These are phyloP conservation scores for Wickerhamiella azymoides DNA, from an alignment of 805 yeast species.

Conservation along the genomic window DNA sequence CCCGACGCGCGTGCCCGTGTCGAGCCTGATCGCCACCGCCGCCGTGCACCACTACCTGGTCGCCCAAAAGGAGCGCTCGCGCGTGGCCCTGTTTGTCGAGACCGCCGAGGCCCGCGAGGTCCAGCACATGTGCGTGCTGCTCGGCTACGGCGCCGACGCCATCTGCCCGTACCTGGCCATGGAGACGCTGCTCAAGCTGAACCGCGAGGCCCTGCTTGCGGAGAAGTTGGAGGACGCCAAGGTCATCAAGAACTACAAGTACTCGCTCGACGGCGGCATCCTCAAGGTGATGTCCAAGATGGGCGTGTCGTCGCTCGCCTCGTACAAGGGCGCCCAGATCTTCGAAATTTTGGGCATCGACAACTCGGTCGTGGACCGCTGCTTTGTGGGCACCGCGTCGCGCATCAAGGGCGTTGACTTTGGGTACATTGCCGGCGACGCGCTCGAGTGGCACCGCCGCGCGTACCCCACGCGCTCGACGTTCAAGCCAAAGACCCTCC, in stretches of 20 bases:
- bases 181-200: constrained; percentile 77
- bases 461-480: constrained; percentile 75
- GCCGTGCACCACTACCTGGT: constrained; percentile 95
- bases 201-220: constrained; percentile 50
- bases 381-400: constrained; percentile 95
- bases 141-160: constrained; percentile 97
- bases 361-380: constrained; percentile 84
- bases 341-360: constrained; percentile 95
- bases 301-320: constrained; percentile 97
- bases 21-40: constrained; percentile 86
- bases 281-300: constrained; percentile 96
- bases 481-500: constrained; percentile 56
- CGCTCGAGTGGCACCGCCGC: constrained; percentile 81
- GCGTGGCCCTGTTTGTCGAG: constrained; percentile 82
- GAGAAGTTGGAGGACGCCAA: constrained; percentile 40
- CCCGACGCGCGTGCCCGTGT: constrained; percentile 57
- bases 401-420: constrained; percentile 92
- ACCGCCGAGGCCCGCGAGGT: constrained; percentile 97
- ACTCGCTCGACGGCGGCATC: constrained; percentile 80
- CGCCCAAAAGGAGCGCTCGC: constrained; percentile 88
- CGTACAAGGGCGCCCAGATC: constrained; percentile 98
- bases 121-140: constrained; percentile 84
- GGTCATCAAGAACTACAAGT: constrained; percentile 64
- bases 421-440: constrained; percentile 93
- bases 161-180: constrained; percentile 86